These are phyloP conservation scores for Chalciporus sphaerocephalus DNA, from an alignment of 768 basidiomycete species.

Conservation along the genomic window DNA sequence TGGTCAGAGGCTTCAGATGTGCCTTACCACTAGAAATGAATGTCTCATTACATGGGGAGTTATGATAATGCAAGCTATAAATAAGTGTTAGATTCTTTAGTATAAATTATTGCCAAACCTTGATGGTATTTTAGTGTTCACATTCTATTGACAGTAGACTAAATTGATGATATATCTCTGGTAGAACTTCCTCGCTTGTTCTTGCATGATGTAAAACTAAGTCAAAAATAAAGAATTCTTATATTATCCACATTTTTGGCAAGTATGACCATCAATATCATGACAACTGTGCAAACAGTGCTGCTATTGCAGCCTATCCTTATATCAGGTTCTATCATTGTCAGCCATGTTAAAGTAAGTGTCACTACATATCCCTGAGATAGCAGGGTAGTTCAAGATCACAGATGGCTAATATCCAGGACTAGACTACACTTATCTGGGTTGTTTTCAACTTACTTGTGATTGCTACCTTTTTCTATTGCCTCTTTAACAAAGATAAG, in stretches of 20 bases:
- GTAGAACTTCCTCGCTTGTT: conserved; percentile 17
- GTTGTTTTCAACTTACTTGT: conserved; percentile 25
- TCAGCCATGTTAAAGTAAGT: conserved; percentile 22
- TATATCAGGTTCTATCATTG: conserved; percentile 13
- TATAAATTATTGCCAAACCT: too few relatives aligned
- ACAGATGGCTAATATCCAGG: neutral
- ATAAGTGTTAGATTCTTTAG: conserved; percentile 16
- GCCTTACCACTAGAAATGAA: neutral
- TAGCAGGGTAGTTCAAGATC: conserved; percentile 6
- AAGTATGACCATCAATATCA: conserved; percentile 16
- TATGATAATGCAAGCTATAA: conserved; percentile 16
- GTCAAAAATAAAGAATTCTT: conserved; percentile 13
- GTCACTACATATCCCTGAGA: too few relatives aligned
- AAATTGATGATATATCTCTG: conserved; percentile 18
- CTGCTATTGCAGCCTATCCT: conserved; percentile 1
- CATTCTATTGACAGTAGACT: conserved; percentile 18
- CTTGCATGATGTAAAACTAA: conserved; percentile 13
- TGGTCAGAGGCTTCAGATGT: conserved; percentile 9
- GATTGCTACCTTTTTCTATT: conserved; percentile 20
- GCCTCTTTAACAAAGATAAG: conserved; percentile 1
- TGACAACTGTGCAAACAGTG: conserved; percentile 17
- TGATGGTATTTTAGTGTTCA: too few relatives aligned
- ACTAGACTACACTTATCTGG: conserved; percentile 2
- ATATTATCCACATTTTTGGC: conserved; percentile 21
- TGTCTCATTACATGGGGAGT: conserved; percentile 10